Conservation (phyloP, 306 rosid species). For the Sphenostylis stenocarpa region DNA sequence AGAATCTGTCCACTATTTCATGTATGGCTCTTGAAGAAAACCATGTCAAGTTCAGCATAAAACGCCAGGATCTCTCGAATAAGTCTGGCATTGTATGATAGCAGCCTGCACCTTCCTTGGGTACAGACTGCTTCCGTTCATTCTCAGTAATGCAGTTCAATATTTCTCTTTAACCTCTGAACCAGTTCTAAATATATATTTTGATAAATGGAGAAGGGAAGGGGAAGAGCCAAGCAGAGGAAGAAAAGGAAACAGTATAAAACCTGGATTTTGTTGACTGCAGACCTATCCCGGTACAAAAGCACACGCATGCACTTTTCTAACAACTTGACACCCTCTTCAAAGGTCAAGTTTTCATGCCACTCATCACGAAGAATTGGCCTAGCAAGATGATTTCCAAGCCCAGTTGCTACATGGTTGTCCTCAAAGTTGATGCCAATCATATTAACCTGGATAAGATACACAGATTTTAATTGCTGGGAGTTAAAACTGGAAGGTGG, state of each 20-base stretch:
- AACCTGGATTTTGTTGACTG: conserved; percentile 65
- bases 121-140: neutral
- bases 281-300: conserved; percentile 90
- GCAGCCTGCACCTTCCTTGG: neutral
- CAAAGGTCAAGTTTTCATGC: conserved; percentile 82
- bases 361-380: conserved; percentile 99
- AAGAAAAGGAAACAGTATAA: conserved; percentile 29
- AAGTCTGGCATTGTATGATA: neutral
- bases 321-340: conserved; percentile 85
- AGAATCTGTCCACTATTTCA: too few relatives aligned
- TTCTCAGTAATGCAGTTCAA: neutral
- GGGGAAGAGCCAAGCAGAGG: neutral
- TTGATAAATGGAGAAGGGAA: neutral
- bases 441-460: conserved; percentile 75
- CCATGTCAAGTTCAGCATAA: too few relatives aligned
- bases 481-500: conserved; percentile 16
- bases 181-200: neutral
- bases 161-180: neutral
- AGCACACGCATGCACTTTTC: conserved; percentile 99
- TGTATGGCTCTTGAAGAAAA: too few relatives aligned
- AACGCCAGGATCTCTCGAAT: neutral
- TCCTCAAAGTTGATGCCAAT: conserved; percentile 89
- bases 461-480: neutral
- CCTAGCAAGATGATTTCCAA: conserved; percentile 96
- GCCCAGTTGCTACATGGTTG: conserved; percentile 88